Conservation (phyloP, 2,329 filamentous ascomycete species). For the Cytospora leucostoma region DNA sequence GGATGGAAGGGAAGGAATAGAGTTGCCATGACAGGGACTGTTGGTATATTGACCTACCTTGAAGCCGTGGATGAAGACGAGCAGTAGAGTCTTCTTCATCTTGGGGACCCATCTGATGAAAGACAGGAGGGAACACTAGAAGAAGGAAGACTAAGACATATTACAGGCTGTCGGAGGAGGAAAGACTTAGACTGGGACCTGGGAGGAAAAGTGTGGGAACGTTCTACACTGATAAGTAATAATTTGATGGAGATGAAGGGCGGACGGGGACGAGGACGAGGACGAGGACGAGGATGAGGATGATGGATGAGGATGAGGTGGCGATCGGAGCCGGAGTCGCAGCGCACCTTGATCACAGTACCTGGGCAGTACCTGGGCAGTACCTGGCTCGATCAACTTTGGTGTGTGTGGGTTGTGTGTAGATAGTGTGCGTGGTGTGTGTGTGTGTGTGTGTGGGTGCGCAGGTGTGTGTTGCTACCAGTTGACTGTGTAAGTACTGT, state of each 20-base stretch:
- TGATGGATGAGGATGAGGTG: too few relatives aligned
- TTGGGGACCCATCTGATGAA: slow-evolving; percentile 40
- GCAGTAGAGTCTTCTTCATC: slow-evolving; percentile 76
- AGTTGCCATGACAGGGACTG: not conserved
- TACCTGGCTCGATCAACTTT: too few relatives aligned
- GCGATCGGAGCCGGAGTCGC: too few relatives aligned
- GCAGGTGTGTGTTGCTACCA: too few relatives aligned
- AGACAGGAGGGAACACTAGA: slow-evolving; percentile 5
- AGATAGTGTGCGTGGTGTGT: too few relatives aligned
- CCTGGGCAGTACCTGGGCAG: too few relatives aligned
- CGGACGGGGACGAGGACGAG: too few relatives aligned
- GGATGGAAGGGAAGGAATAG: not conserved
- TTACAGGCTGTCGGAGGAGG: not conserved
- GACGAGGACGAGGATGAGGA: too few relatives aligned
- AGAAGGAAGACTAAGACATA: not conserved
- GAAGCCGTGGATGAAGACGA: slow-evolving; percentile 89
- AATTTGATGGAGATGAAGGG: not conserved
- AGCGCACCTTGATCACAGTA: too few relatives aligned
- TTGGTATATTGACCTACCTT: slow-evolving; percentile 52
- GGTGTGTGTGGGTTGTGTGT: too few relatives aligned
- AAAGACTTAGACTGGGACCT: not conserved
- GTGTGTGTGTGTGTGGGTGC: too few relatives aligned
- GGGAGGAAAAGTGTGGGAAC: not conserved
- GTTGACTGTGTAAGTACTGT: too few relatives aligned
- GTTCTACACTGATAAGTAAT: not conserved